A percentile compares a stretch with the other conserved stretches of the same genome.
Conservation (phyloP, 2,329 filamentous ascomycete genomes). For the Alternaria sp. region DNA sequence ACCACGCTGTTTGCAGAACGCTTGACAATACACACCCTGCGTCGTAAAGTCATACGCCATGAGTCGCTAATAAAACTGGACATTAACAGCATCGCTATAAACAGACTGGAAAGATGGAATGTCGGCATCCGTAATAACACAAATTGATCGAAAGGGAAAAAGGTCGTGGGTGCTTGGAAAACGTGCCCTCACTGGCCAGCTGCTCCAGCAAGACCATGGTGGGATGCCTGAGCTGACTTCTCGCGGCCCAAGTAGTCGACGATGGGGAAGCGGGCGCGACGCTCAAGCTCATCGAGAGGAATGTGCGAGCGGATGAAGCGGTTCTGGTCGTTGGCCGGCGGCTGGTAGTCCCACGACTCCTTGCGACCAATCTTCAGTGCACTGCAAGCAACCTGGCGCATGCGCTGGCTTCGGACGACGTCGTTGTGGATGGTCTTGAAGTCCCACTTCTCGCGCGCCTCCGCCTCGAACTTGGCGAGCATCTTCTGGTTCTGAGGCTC, state of each 20-base stretch:
- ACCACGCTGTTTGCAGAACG: background rate
- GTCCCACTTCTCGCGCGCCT: slow-evolving; percentile 80
- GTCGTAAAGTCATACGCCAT: slow-evolving; percentile 3
- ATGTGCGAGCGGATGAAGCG: slow-evolving; percentile 83
- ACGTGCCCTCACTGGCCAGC: slow-evolving; percentile 35
- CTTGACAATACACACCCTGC: background rate
- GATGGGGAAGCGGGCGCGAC: slow-evolving; percentile 73
- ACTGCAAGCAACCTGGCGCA: slow-evolving; percentile 78
- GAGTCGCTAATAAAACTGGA: slow-evolving; percentile 5
- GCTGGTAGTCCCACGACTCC: slow-evolving; percentile 86
- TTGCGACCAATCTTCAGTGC: slow-evolving; percentile 72
- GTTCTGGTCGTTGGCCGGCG: slow-evolving; percentile 70
- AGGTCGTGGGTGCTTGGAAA: background rate
- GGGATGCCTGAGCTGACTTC: slow-evolving; percentile 39
- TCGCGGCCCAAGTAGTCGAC: slow-evolving; percentile 55
- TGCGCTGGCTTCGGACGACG: slow-evolving; percentile 78
- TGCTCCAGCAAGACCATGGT: slow-evolving; percentile 47
- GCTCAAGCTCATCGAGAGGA: slow-evolving; percentile 80
- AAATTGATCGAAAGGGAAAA: background rate
- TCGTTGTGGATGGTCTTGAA: slow-evolving; percentile 77
- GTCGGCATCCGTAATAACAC: background rate
- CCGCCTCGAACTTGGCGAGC: slow-evolving; percentile 70
- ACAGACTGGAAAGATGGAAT: background rate
- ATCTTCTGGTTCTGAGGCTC: slow-evolving; percentile 50
- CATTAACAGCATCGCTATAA: background rate